Conservation (phyloP, 2,329 filamentous ascomycete genomes). For the Epichloe hybrida region DNA sequence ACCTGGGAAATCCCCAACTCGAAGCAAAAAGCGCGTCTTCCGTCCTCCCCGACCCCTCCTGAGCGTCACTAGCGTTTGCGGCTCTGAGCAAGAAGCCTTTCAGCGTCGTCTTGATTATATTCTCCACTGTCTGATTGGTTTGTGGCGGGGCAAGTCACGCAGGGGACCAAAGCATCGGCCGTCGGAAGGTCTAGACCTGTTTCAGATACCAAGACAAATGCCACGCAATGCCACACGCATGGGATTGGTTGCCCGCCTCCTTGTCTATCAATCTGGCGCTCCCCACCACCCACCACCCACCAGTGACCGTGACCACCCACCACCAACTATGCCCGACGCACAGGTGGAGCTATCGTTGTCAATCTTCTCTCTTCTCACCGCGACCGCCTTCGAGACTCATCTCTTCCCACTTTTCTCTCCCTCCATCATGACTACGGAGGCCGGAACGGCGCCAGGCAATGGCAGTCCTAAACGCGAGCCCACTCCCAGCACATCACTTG, state of each 20-base stretch:
- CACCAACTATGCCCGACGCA: not conserved
- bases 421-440: not conserved
- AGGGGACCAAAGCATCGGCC: conserved; percentile 9
- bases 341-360: not conserved
- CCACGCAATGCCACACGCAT: not conserved
- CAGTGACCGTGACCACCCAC: not conserved
- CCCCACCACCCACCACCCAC: not conserved
- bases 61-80: conserved; percentile 5
- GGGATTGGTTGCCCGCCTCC: not conserved
- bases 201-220: not conserved
- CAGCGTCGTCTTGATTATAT: conserved; percentile 7
- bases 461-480: conserved; percentile 27
- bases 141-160: not conserved
- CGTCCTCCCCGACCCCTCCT: conserved; percentile 4
- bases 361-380: not conserved
- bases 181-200: conserved; percentile 10
- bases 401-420: not conserved
- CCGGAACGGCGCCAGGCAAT: conserved; percentile 22
- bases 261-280: conserved; percentile 4
- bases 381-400: not conserved
- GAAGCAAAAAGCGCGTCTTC: not conserved
- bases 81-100: conserved; percentile 1
- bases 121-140: conserved; percentile 8
- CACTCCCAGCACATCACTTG: conserved; percentile 25
- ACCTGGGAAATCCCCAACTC: not conserved